Base-by-base conservation (phyloP, 2,329 filamentous ascomycete genomes). In the Diaporthe batatas region DNA sequence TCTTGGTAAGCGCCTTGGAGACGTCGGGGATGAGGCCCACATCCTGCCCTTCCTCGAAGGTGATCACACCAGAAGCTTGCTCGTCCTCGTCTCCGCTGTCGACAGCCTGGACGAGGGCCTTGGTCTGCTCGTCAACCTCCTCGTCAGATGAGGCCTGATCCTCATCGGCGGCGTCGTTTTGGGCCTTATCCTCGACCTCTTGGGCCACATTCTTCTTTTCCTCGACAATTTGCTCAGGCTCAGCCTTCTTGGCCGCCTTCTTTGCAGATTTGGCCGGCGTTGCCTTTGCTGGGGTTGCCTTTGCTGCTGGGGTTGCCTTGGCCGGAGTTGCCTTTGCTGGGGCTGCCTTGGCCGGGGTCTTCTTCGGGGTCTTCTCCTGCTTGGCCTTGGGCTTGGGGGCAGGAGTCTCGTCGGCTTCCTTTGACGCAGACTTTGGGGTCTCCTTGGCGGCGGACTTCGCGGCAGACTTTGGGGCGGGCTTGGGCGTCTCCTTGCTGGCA, bases 11-110 rank as follows among this genome's bases (percentile, higher is more conserved):
- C 62, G 85, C 84, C 76, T 84, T 84, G 73, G 86, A 83, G 25
- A 84, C 78, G 75, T 86, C 81, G 70, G 88, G 88, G 49, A 87
- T 83, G 79, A 86, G 86, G 78, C 86, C 86, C 11, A 88, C 83
- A 55, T 86, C 84, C 76, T 87, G 85, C 21, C 86, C 86, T n/a
- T 83, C 76, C 77, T 87, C 82, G 79, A 84, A 87, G 68, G 79
- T 77, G 39, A 75, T 70, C 44, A 68, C 42, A 18, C 72, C 74
- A 44, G 70, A 55, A 39, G 51, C 70, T 10, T 72, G 49, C 16
- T 72, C 73, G 23, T 76, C 75, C 21, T 74, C 74, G 25, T 75
- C 75, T 29, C 68, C 72, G 42, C 68, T 67, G 57, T 75, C 75
- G 32, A 76, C 54, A 18, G 74, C 72, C 49, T 68, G 47, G n/a